Conservation (phyloP, 495 filamentous ascomycete species). For the Antarctomyces pellizariae region DNA sequence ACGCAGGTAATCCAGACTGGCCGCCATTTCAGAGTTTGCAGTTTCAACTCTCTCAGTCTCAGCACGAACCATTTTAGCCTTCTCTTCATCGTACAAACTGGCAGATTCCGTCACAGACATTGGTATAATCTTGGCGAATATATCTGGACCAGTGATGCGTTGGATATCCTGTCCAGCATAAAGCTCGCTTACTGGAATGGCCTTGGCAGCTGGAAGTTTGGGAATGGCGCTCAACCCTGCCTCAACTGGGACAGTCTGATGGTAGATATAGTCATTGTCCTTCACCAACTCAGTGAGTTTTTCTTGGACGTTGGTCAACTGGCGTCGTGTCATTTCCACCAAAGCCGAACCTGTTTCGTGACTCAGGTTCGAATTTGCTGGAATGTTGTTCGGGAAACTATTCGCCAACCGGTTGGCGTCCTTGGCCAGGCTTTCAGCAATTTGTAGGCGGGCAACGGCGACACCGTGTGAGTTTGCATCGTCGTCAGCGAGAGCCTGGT, state of each 20-base stretch:
- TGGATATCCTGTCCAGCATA: constrained; percentile 96
- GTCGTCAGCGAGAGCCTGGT: constrained; percentile 77
- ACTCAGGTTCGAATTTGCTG: constrained; percentile 60
- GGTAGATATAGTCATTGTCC: constrained; percentile 97
- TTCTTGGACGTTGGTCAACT: constrained; percentile 58
- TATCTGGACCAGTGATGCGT: constrained; percentile 85
- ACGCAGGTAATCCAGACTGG: constrained; percentile 82
- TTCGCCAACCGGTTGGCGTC: constrained; percentile 58
- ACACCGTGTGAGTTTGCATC: constrained; percentile 72
- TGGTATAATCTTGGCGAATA: constrained; percentile 91
- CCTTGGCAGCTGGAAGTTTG: constrained; percentile 91
- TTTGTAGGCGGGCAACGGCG: constrained; percentile 61
- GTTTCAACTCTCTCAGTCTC: constrained; percentile 81
- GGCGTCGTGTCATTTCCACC: constrained; percentile 61
- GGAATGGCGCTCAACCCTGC: constrained; percentile 56
- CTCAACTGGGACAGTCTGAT: constrained; percentile 73
- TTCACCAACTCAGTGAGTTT: constrained; percentile 52
- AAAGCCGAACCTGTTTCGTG: constrained; percentile 53
- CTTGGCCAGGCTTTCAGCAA: constrained; percentile 50
- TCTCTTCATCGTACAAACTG: constrained; percentile 94
- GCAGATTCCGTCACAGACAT: constrained; percentile 93
- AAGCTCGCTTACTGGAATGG: constrained; percentile 87
- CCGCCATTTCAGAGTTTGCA: constrained; percentile 85
- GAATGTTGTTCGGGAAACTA: constrained; percentile 55
- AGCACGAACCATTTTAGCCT: constrained; percentile 82